These are phyloP conservation scores for Arthrobotrys sphaeroides DNA, from an alignment of 2,329 filamentous ascomycete species.

Conservation along the genomic window DNA sequence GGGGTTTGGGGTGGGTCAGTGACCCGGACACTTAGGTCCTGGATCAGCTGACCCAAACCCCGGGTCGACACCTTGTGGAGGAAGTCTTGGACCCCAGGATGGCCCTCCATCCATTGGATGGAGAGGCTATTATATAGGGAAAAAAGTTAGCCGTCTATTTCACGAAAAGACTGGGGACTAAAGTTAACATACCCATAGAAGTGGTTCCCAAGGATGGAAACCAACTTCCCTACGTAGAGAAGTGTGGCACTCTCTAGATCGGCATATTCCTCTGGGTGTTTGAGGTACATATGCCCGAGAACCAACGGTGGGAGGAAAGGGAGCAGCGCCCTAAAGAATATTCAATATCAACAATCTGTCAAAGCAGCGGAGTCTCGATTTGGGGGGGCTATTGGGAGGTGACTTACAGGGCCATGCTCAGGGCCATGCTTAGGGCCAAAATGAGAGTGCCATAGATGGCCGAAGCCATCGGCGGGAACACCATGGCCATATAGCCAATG, in stretches of 20 bases:
- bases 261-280: neutral
- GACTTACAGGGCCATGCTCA: conserved; percentile 11
- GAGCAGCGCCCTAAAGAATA: neutral
- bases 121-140: neutral
- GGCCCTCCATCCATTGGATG: neutral
- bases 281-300: conserved; percentile 2
- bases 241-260: neutral
- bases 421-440: conserved; percentile 1
- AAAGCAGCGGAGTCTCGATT: neutral
- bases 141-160: neutral
- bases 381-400: neutral
- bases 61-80: neutral
- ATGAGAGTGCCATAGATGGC: neutral
- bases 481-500: neutral
- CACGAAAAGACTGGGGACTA: neutral
- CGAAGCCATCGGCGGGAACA: neutral
- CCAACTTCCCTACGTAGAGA: neutral
- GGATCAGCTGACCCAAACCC: neutral
- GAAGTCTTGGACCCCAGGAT: neutral
- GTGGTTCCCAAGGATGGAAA: neutral
- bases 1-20: neutral
- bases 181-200: neutral
- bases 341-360: neutral
- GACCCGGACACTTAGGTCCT: conserved; percentile 3
- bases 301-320: neutral